Conservation (phyloP, 2,329 filamentous ascomycete species). For the Pyricularia pennisetigena region DNA sequence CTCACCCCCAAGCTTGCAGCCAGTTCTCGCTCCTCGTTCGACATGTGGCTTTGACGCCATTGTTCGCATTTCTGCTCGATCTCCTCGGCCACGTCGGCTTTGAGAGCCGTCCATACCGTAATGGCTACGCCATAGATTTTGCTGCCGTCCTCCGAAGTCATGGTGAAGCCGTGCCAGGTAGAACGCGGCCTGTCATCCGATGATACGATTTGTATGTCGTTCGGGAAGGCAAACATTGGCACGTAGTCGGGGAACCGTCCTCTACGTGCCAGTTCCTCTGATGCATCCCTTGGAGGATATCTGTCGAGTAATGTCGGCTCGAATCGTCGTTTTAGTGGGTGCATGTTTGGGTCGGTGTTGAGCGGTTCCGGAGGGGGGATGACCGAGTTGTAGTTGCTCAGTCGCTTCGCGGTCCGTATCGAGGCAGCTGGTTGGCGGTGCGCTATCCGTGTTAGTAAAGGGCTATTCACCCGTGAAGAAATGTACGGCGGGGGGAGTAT, state of each 20-base stretch:
- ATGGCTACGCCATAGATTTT: slow-evolving; percentile 88
- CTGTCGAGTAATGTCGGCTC: slow-evolving; percentile 93
- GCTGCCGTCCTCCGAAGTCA: slow-evolving; percentile 88
- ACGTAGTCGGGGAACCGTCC: slow-evolving; percentile 94
- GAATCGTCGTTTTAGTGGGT: slow-evolving; percentile 86
- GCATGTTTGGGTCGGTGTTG: slow-evolving; percentile 84
- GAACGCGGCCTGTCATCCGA: slow-evolving; percentile 87
- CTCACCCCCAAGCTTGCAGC: slow-evolving; percentile 86
- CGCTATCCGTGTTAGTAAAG: slow-evolving; percentile 14
- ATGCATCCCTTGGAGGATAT: slow-evolving; percentile 76
- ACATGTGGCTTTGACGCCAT: slow-evolving; percentile 82
- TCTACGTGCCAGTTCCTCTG: slow-evolving; percentile 69
- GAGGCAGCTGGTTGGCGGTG: slow-evolving; percentile 31
- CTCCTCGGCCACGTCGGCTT: slow-evolving; percentile 70
- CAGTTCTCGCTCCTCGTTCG: slow-evolving; percentile 79
- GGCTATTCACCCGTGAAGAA: not conserved
- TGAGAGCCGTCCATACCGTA: slow-evolving; percentile 86
- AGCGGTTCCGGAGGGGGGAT: slow-evolving; percentile 90
- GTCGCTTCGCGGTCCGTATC: slow-evolving; percentile 69
- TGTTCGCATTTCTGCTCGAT: slow-evolving; percentile 75
- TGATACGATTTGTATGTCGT: slow-evolving; percentile 94
- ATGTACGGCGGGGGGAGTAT: slow-evolving; percentile 6
- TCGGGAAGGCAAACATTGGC: slow-evolving; percentile 98
- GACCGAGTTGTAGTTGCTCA: slow-evolving; percentile 97
- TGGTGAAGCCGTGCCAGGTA: slow-evolving; percentile 98